These are phyloP conservation scores for Liriodendron chinense DNA, from an alignment of 164 flowering plant genomes.

Conservation along the genomic window DNA sequence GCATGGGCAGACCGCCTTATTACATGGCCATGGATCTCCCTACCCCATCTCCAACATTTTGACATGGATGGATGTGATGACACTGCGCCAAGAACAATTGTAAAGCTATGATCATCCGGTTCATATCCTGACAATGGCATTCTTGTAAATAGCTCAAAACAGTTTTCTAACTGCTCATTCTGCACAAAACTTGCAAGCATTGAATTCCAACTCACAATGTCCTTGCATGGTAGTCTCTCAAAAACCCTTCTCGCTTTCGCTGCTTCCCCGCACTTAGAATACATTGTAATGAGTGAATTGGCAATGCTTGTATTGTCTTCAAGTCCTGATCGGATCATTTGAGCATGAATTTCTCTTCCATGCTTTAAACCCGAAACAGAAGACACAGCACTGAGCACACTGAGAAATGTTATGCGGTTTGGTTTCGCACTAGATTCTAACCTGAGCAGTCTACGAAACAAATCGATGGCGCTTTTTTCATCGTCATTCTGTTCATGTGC, in stretches of 20 bases:
- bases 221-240: conserved; percentile 19
- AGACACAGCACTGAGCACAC: conserved; percentile 32
- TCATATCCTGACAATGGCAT: conserved; percentile 23
- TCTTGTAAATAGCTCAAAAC: conserved; percentile 22
- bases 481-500: conserved; percentile 28
- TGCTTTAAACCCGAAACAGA: conserved; percentile 17
- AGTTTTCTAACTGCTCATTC: conserved; percentile 19
- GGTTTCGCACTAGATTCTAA: conserved; percentile 14
- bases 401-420: conserved; percentile 30
- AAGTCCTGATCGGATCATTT: conserved; percentile 20
- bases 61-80: conserved; percentile 13
- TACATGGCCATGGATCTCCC: conserved; percentile 32
- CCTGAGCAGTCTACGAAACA: conserved; percentile 24
- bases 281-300: conserved; percentile 36
- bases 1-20: conserved; percentile 12
- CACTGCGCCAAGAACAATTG: conserved; percentile 24
- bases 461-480: conserved; percentile 17
- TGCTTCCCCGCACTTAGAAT: conserved; percentile 29
- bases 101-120: conserved; percentile 30
- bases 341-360: conserved; percentile 33
- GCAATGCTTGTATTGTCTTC: conserved; percentile 23
- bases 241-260: conserved; percentile 22
- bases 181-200: conserved; percentile 32
- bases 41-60: conserved; percentile 13
- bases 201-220: conserved; percentile 35